These are phyloP conservation scores for Alloascoidea africana DNA, from an alignment of 805 yeast species.

Conservation along the genomic window DNA sequence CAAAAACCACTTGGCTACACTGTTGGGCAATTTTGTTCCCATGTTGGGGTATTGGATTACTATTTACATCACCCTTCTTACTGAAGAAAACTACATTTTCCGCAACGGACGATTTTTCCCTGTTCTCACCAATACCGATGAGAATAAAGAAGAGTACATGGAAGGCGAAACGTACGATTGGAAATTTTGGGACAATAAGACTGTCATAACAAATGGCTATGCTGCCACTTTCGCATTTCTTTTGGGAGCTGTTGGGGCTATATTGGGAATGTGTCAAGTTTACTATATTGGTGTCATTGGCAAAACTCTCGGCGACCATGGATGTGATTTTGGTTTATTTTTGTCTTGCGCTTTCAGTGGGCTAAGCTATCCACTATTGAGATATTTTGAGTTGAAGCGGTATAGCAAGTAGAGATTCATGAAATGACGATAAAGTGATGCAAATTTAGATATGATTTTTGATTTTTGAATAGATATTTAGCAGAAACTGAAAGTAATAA, in stretches of 20 bases:
- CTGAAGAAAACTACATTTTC: slow-evolving; percentile 56
- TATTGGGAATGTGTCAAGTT: slow-evolving; percentile 77
- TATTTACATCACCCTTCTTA: slow-evolving; percentile 44
- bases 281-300: slow-evolving; percentile 76
- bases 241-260: slow-evolving; percentile 69
- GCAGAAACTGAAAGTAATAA: too few relatives aligned
- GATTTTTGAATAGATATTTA: too few relatives aligned
- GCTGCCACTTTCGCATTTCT: slow-evolving; percentile 57
- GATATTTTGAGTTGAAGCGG: slow-evolving; percentile 48
- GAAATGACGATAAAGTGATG: too few relatives aligned
- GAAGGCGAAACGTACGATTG: slow-evolving; percentile 45
- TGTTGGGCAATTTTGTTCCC: slow-evolving; percentile 59
- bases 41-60: slow-evolving; percentile 77
- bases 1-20: slow-evolving; percentile 46
- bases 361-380: slow-evolving; percentile 41
- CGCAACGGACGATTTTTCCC: slow-evolving; percentile 27
- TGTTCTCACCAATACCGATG: neutral
- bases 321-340: slow-evolving; percentile 79
- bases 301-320: slow-evolving; percentile 39
- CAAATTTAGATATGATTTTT: too few relatives aligned
- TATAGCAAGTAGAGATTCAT: slow-evolving; percentile 12
- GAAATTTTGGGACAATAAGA: slow-evolving; percentile 53
- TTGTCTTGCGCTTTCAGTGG: slow-evolving; percentile 59
- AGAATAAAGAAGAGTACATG: neutral
- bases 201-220: slow-evolving; percentile 46